Conservation (phyloP, 371 early-diverging fungal species). For the Actinomortierella wolfii region DNA sequence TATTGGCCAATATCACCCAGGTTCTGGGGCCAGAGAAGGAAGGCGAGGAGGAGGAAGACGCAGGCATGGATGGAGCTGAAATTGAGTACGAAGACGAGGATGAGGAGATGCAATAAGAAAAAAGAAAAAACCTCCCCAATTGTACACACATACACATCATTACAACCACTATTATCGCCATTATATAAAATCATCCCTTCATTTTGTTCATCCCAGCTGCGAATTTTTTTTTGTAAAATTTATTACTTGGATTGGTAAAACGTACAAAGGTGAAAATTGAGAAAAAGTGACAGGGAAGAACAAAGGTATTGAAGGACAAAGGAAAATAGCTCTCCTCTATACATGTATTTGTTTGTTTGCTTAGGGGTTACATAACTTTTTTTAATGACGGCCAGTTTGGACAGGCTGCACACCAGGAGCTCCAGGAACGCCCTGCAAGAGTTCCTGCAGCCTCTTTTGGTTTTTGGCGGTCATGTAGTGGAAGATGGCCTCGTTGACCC, state of each 20-base stretch:
- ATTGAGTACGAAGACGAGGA: slow-evolving; percentile 46
- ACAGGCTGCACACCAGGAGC: not conserved
- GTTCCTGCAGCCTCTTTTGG: slow-evolving; percentile 42
- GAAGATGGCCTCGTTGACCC: slow-evolving; percentile 91
- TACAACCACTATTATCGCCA: not conserved
- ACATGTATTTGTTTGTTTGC: not conserved
- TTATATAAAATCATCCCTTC: too few relatives aligned
- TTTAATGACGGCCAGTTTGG: too few relatives aligned
- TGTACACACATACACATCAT: not conserved
- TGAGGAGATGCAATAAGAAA: slow-evolving; percentile 47
- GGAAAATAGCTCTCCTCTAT: not conserved
- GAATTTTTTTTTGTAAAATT: too few relatives aligned
- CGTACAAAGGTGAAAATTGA: too few relatives aligned
- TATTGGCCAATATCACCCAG: slow-evolving; percentile 59
- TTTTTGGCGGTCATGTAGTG: slow-evolving; percentile 79
- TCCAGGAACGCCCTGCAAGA: slow-evolving; percentile 19
- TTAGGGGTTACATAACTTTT: too few relatives aligned
- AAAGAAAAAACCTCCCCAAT: not conserved
- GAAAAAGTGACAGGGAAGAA: too few relatives aligned
- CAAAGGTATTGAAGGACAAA: not conserved
- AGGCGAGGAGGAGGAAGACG: slow-evolving; percentile 19
- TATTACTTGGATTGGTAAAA: too few relatives aligned
- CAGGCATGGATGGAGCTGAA: slow-evolving; percentile 36
- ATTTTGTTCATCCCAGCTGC: too few relatives aligned
- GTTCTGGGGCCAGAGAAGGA: slow-evolving; percentile 55